phyloP scores from a whole-genome alignment of 768 basidiomycete species.

The Lactarius tabidus region DNA sequence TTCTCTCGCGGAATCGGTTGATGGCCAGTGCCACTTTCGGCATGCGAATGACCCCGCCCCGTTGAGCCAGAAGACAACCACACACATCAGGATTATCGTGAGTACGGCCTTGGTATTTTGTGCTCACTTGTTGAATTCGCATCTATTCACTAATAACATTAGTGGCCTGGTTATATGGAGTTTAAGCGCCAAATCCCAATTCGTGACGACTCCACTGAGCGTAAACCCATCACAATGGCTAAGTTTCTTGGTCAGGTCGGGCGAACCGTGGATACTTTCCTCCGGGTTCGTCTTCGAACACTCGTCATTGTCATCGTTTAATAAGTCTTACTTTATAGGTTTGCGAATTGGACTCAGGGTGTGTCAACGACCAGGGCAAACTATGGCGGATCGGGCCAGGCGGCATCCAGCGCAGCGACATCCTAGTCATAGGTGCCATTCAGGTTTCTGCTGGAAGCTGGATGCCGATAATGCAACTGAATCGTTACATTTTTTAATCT shows the following conservation, averaged over 20 bases:
- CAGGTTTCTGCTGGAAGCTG: background rate
- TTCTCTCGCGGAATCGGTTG: background rate
- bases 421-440: background rate
- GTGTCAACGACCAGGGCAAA: background rate
- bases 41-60: background rate
- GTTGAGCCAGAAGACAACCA: background rate
- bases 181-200: slow-evolving; percentile 2
- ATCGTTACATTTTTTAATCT: background rate
- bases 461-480: slow-evolving; percentile 1
- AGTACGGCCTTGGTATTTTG: background rate
- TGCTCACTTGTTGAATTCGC: background rate
- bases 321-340: background rate
- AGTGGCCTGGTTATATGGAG: background rate
- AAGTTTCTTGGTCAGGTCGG: background rate
- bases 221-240: background rate
- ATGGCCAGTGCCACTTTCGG: background rate
- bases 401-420: background rate
- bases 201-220: background rate
- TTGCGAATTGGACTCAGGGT: background rate
- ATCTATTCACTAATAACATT: background rate
- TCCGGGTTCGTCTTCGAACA: background rate
- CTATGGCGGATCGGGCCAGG: background rate
- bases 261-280: background rate
- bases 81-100: background rate
- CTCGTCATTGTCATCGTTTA: background rate